Percentiles rank a stretch among this genome's conserved stretches.
Evolutionary conservation across 257 asterid species (phyloP).

Genomic region (Pogostemon cablin): DNA sequence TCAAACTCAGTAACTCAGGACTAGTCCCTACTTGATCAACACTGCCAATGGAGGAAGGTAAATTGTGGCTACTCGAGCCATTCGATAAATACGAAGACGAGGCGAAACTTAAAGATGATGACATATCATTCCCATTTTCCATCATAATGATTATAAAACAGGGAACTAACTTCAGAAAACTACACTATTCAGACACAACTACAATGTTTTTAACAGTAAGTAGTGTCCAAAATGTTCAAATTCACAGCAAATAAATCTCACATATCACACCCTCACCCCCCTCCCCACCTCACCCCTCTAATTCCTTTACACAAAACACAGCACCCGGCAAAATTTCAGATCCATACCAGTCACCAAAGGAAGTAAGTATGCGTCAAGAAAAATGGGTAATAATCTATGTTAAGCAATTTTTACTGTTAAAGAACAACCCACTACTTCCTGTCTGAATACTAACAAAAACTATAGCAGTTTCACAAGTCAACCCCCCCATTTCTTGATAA

Average conservation of each 20-base stretch:
- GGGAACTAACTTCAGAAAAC: background rate
- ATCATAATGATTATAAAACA: conserved; percentile 30
- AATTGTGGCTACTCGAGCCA: conserved; percentile 45
- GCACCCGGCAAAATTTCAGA: conserved; percentile 1
- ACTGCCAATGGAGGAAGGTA: conserved; percentile 33
- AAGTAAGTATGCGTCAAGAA: conserved; percentile 15
- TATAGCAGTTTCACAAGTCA: conserved; percentile 29
- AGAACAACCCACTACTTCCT: conserved; percentile 11
- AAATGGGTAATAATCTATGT: conserved; percentile 2
- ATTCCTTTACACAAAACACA: conserved; percentile 19
- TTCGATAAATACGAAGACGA: conserved; percentile 65
- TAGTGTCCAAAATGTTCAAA: background rate
- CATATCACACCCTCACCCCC: background rate
- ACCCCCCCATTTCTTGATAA: conserved; percentile 34
- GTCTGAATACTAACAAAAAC: background rate
- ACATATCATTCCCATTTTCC: conserved; percentile 64
- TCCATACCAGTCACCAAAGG: conserved; percentile 5
- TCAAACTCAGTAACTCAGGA: conserved; percentile 60
- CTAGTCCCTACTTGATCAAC: conserved; percentile 42
- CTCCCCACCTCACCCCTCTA: background rate
- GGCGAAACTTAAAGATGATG: conserved; percentile 62
- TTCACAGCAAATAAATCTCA: background rate
- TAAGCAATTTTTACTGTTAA: background rate
- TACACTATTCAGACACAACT: background rate
- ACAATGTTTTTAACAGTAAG: background rate